Conservation (phyloP, 805 yeast genomes). For the Saccharomycopsis sp. region DNA sequence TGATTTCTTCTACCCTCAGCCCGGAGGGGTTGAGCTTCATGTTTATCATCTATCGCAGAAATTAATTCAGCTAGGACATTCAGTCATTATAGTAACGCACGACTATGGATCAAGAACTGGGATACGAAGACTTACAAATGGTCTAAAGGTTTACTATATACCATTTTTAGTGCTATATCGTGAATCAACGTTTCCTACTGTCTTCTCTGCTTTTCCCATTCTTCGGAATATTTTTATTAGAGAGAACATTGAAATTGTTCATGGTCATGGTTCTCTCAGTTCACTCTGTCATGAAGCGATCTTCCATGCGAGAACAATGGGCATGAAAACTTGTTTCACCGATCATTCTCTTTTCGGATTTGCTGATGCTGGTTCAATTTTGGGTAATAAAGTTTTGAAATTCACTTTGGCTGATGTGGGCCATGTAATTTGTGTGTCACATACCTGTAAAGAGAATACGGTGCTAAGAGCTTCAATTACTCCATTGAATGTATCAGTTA, state of each 20-base stretch:
- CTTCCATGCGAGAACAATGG: constrained; percentile 90
- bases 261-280: constrained; percentile 90
- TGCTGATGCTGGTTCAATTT: constrained; percentile 72
- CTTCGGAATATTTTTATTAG: constrained; percentile 78
- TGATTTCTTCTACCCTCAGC: constrained; percentile 96
- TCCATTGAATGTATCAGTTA: constrained; percentile 75
- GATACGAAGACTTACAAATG: constrained; percentile 76
- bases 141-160: constrained; percentile 85
- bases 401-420: constrained; percentile 83
- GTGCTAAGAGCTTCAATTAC: constrained; percentile 79
- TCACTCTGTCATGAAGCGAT: constrained; percentile 85
- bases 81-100: constrained; percentile 83
- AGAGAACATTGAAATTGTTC: constrained; percentile 82
- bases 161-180: constrained; percentile 79
- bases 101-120: constrained; percentile 80
- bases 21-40: constrained; percentile 97
- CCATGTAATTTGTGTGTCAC: constrained; percentile 92
- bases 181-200: constrained; percentile 82
- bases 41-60: constrained; percentile 85
- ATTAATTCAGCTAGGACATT: constrained; percentile 72
- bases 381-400: constrained; percentile 80
- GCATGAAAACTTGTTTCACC: constrained; percentile 82
- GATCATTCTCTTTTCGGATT: constrained; percentile 96
- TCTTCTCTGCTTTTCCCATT: constrained; percentile 81
- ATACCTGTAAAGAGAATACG: constrained; percentile 94